A percentile compares a stretch with the other conserved stretches of the same genome.
These are phyloP conservation scores for Heliosperma pusillum DNA, from an alignment of 148 eudicot genomes.

Conservation along the genomic window DNA sequence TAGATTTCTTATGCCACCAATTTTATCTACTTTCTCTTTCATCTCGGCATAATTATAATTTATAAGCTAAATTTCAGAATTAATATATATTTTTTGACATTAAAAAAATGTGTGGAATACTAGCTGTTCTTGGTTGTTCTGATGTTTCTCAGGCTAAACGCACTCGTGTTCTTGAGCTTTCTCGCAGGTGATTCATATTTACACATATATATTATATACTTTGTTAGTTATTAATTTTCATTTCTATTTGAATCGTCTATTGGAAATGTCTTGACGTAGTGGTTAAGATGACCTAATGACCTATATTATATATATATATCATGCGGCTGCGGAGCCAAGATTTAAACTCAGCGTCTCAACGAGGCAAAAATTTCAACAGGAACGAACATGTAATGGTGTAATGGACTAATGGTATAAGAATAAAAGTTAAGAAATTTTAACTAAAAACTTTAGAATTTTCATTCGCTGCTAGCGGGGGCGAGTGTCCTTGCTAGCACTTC, in stretches of 20 bases:
- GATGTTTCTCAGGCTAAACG: slow-evolving; percentile 92
- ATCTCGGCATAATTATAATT: not conserved
- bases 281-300: no score
- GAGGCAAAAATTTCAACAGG: no score
- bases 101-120: slow-evolving; percentile 69
- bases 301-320: no score
- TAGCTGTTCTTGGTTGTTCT: slow-evolving; percentile 83
- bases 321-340: no score
- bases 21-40: slow-evolving; percentile 3
- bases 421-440: no score
- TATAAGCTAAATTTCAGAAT: not conserved
- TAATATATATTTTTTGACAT: not conserved
- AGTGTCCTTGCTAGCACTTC: no score
- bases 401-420: no score
- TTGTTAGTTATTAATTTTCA: not conserved
- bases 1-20: not conserved
- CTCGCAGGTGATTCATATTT: slow-evolving; percentile 58
- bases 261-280: no score
- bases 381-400: no score
- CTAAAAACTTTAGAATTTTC: no score
- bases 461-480: no score
- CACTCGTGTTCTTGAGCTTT: slow-evolving; percentile 79
- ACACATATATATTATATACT: not conserved
- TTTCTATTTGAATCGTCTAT: not conserved
- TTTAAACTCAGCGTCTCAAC: no score